Conservation (phyloP, 768 basidiomycete species). For the Leccinum uliginosum region DNA sequence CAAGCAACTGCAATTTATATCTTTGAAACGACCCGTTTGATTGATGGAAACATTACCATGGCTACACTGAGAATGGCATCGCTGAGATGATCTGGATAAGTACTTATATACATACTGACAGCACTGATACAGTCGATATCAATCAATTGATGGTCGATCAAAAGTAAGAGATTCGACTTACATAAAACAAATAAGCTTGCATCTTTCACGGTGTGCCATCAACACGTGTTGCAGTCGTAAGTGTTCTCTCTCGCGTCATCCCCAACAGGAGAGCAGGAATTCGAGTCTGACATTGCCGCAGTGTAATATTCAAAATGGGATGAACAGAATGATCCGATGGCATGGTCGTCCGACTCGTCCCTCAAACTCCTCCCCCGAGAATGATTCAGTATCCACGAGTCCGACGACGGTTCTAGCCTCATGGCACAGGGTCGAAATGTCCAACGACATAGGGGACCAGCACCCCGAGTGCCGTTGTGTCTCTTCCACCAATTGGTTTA, state of each 20-base stretch:
- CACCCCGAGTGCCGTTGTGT: not conserved
- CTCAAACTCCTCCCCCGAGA: not conserved
- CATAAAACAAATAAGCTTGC: not conserved
- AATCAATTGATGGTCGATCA: not conserved
- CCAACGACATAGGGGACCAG: not conserved
- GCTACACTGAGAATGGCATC: not conserved
- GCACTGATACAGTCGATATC: not conserved
- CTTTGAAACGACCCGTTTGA: not conserved
- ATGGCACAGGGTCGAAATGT: not conserved
- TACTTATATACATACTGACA: too few species aligned
- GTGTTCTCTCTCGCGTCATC: not conserved
- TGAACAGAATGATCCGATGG: too few species aligned
- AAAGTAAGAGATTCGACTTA: not conserved
- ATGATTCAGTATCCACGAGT: not conserved
- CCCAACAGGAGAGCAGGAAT: not conserved
- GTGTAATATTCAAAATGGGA: too few species aligned
- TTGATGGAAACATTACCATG: not conserved
- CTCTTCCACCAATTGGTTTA: too few species aligned
- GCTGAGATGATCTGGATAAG: not conserved
- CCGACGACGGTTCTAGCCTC: not conserved
- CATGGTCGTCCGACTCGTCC: not conserved
- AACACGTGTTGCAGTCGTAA: not conserved
- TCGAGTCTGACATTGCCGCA: not conserved
- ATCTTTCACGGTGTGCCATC: not conserved
- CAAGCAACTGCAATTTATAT: not conserved